Evolutionary conservation across 2,329 filamentous ascomycete species (phyloP).

Genomic region (Neonectria neomacrospora): DNA sequence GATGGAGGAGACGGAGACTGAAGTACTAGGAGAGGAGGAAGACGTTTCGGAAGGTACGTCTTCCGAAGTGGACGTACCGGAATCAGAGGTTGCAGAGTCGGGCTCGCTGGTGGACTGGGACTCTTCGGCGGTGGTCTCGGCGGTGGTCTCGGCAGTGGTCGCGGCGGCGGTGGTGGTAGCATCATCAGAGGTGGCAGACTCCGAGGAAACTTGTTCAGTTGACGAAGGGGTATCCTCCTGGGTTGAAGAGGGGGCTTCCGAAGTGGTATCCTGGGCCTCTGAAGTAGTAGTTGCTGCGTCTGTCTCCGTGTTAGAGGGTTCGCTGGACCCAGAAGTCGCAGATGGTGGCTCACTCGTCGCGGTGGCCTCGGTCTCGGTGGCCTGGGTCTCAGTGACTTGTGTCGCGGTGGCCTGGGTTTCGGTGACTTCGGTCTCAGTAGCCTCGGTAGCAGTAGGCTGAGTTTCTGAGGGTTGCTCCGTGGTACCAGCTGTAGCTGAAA

Average conservation of each 20-base stretch:
- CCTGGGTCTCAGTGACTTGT: conserved; percentile 10
- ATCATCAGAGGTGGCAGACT: background rate
- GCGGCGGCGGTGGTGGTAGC: background rate
- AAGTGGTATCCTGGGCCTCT: conserved; percentile 14
- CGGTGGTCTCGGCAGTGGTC: conserved; percentile 19
- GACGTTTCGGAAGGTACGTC: conserved; percentile 41
- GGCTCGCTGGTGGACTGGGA: conserved; percentile 39
- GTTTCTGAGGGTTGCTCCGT: background rate
- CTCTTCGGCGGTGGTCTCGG: conserved; percentile 21
- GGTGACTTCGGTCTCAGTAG: conserved; percentile 12
- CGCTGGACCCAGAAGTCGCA: conserved; percentile 34
- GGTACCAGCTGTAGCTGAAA: background rate
- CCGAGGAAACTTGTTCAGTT: conserved; percentile 15
- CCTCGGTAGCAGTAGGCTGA: conserved; percentile 1
- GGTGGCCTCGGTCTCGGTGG: conserved; percentile 18
- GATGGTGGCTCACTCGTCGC: conserved; percentile 38
- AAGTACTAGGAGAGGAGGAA: conserved; percentile 44
- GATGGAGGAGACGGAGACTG: conserved; percentile 46
- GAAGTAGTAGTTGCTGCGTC: conserved; percentile 30
- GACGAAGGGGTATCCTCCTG: conserved; percentile 7
- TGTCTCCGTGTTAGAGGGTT: conserved; percentile 42
- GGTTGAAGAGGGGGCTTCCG: background rate
- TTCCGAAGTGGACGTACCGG: conserved; percentile 46
- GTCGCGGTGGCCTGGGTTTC: conserved; percentile 6
- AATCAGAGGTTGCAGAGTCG: conserved; percentile 44